Percentiles rank a stretch among this genome's conserved stretches.
phyloP scores from a whole-genome alignment of 371 early-diverging fungal species.

The Rhizopus microsporus region DNA sequence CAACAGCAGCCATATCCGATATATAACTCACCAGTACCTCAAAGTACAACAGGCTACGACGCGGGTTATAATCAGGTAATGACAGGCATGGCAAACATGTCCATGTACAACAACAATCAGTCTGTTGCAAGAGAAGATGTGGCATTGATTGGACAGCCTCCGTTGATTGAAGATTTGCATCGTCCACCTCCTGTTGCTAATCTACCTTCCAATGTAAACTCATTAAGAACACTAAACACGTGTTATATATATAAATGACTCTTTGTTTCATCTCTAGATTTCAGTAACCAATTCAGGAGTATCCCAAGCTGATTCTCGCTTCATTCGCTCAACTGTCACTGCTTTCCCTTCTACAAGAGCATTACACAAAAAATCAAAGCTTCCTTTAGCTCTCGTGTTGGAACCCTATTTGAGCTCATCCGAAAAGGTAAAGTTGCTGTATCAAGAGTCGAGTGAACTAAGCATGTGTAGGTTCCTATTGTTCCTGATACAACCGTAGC shows the following conservation, averaged over 20 bases:
- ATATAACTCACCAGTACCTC: constrained; percentile 10
- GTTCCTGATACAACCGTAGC: constrained; percentile 71
- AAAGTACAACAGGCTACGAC: neutral
- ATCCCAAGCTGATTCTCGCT: constrained; percentile 50
- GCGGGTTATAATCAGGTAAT: constrained; percentile 15
- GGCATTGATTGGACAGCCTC: constrained; percentile 54
- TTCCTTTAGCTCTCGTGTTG: constrained; percentile 78
- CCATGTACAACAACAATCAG: constrained; percentile 8
- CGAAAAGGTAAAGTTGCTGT: constrained; percentile 40
- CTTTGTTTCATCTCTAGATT: constrained; percentile 6
- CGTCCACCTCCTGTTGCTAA: constrained; percentile 33
- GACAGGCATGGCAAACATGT: constrained; percentile 34
- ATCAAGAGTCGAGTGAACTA: constrained; percentile 11
- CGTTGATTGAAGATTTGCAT: constrained; percentile 50
- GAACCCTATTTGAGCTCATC: constrained; percentile 64
- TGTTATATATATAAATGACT: neutral
- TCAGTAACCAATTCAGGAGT: constrained; percentile 43
- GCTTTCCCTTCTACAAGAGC: constrained; percentile 67
- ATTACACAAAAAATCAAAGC: constrained; percentile 65
- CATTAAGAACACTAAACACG: neutral
- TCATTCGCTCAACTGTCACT: constrained; percentile 76
- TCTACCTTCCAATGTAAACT: constrained; percentile 44
- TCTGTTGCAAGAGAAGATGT: constrained; percentile 27
- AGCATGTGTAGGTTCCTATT: constrained; percentile 62
- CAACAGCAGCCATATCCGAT: constrained; percentile 1